Conservation (phyloP, 257 asterid genomes). For the Henckelia pumila region DNA sequence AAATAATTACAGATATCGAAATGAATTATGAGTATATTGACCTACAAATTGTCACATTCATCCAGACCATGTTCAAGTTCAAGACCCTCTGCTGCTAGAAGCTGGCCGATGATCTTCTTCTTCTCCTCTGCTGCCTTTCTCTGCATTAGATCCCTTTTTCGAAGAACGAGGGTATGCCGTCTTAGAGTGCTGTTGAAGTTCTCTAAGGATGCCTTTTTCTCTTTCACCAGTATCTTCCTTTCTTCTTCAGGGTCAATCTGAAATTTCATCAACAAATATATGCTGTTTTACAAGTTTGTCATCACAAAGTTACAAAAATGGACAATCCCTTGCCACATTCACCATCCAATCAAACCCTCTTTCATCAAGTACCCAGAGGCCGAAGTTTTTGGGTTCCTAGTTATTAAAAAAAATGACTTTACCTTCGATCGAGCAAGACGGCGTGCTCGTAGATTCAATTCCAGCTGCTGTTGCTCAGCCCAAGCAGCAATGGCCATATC, state of each 20-base stretch:
- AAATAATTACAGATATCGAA: neutral
- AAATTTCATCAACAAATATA: constrained; percentile 10
- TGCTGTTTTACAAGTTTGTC: neutral
- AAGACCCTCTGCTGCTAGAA: constrained; percentile 93
- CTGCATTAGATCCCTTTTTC: constrained; percentile 74
- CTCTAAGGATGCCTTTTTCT: constrained; percentile 72
- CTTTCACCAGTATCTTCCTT: constrained; percentile 77
- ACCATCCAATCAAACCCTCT: neutral
- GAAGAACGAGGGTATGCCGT: constrained; percentile 76
- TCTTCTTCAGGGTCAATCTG: constrained; percentile 93
- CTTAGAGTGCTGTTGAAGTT: constrained; percentile 66
- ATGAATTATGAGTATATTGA: neutral
- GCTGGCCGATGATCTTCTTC: constrained; percentile 59
- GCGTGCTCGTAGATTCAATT: constrained; percentile 78
- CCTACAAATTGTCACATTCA: constrained; percentile 44
- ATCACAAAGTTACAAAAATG: neutral
- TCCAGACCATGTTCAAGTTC: constrained; percentile 61
- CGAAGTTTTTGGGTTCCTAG: neutral
- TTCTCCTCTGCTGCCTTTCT: constrained; percentile 78
- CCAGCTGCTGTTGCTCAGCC: constrained; percentile 97
- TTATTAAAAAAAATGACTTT: neutral
- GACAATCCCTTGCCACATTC: neutral
- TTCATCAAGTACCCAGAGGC: neutral
- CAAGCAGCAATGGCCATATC: constrained; percentile 97
- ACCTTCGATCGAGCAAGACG: constrained; percentile 98